phyloP scores from a whole-genome alignment of 345 rosid genomes.

The Erysimum cheiranthoides region DNA sequence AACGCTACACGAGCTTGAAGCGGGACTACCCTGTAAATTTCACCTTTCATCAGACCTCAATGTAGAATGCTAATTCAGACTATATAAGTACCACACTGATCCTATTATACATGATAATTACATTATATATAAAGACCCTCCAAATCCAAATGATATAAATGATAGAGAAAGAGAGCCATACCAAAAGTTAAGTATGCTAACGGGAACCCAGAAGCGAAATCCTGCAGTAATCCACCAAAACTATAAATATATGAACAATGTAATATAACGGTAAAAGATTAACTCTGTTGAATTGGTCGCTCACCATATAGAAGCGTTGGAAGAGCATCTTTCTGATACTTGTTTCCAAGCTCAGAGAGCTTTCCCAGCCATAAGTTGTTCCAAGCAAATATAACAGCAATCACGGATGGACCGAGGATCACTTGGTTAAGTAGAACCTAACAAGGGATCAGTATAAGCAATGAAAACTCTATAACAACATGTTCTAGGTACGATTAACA shows the following conservation, averaged over 20 bases:
- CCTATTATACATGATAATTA: background rate
- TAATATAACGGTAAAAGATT: background rate
- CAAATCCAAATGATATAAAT: background rate
- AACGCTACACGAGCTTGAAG: conserved; percentile 97
- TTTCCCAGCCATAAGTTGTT: conserved; percentile 89
- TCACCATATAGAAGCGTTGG: conserved; percentile 80
- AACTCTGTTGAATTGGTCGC: conserved; percentile 1
- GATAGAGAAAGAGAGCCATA: conserved; percentile 43
- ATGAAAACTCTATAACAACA: background rate
- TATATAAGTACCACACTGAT: background rate
- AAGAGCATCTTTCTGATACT: conserved; percentile 82
- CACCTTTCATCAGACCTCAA: conserved; percentile 26
- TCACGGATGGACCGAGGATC: conserved; percentile 89
- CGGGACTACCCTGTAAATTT: conserved; percentile 74
- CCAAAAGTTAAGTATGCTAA: conserved; percentile 87
- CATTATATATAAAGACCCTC: background rate
- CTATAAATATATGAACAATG: conserved; percentile 2
- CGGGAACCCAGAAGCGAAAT: conserved; percentile 95
- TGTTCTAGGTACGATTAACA: background rate
- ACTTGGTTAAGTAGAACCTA: conserved; percentile 90
- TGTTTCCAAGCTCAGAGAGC: conserved; percentile 70
- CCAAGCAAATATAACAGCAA: conserved; percentile 91
- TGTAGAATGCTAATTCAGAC: conserved; percentile 9
- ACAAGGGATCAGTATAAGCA: background rate
- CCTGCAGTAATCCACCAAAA: conserved; percentile 56